Conservation (phyloP, 257 asterid species). For the Solanum medicagineum region DNA sequence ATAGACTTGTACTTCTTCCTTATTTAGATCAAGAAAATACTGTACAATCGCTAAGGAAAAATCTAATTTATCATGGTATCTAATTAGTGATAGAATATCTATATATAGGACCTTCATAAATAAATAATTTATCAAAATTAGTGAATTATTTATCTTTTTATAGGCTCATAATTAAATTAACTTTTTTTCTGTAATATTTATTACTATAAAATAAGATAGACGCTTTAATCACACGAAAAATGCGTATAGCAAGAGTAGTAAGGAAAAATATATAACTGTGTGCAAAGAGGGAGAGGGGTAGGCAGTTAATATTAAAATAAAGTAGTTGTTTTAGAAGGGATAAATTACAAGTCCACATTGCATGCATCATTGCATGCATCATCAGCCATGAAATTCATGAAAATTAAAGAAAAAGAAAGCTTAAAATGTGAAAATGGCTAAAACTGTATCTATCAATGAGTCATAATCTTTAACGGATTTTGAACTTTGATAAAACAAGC, state of each 20-base stretch:
- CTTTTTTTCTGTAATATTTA: too few species aligned
- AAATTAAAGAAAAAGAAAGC: not conserved
- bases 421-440: not conserved
- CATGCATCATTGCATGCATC: not conserved
- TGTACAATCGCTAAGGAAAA: too few species aligned
- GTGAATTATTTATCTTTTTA: too few species aligned
- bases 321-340: not conserved
- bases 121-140: too few species aligned
- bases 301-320: not conserved
- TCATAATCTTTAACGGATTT: not conserved
- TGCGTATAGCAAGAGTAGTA: not conserved
- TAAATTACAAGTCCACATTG: not conserved
- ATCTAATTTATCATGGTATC: too few species aligned
- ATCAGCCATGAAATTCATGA: not conserved
- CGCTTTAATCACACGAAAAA: too few species aligned
- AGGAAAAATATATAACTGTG: not conserved
- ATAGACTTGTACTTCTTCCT: too few species aligned
- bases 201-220: too few species aligned
- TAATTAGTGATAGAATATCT: too few species aligned
- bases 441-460: not conserved
- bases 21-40: too few species aligned
- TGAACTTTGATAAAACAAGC: not conserved
- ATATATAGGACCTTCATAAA: too few species aligned
- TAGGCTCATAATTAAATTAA: too few species aligned
- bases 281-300: not conserved